phyloP scores from a whole-genome alignment of 495 filamentous ascomycete genomes.

The Penicillium ucsense region DNA sequence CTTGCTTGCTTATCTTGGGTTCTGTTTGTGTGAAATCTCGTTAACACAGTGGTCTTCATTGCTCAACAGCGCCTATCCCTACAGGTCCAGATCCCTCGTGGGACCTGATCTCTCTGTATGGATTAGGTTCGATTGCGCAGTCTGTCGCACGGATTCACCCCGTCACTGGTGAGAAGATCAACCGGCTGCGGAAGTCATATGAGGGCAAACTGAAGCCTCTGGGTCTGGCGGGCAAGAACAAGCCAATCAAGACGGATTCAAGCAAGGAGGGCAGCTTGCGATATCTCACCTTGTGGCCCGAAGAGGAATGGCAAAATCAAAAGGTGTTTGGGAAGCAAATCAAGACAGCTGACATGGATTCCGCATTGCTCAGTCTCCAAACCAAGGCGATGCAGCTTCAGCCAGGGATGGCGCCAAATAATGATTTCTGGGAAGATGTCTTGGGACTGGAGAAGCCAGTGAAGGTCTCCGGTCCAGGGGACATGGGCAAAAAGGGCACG shows the following conservation, averaged over 20 bases:
- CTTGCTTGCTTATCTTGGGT: conserved; percentile 9
- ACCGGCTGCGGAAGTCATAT: conserved; percentile 65
- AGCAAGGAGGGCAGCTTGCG: conserved; percentile 31
- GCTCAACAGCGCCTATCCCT: conserved; percentile 31
- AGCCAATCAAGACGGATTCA: conserved; percentile 42
- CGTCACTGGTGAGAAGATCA: conserved; percentile 59
- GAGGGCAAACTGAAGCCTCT: conserved; percentile 58
- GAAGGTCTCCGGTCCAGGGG: conserved; percentile 22
- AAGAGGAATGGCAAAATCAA: conserved; percentile 57
- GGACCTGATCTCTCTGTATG: conserved; percentile 56
- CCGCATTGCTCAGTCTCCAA: conserved; percentile 37
- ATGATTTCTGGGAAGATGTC: conserved; percentile 47
- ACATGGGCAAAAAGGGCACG: conserved; percentile 30
- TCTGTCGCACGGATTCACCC: conserved; percentile 58
- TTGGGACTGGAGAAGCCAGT: conserved; percentile 49
- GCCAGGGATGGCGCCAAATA: conserved; percentile 46
- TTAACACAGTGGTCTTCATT: conserved; percentile 32
- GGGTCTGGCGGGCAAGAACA: conserved; percentile 53
- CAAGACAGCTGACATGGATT: conserved; percentile 35
- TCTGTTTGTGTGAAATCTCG: conserved; percentile 19
- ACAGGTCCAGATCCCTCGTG: conserved; percentile 49
- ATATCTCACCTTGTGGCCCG: conserved; percentile 45
- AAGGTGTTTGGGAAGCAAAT: conserved; percentile 53
- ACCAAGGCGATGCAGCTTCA: conserved; percentile 46
- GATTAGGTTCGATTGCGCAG: conserved; percentile 48